These are phyloP conservation scores for Ajuga chamaepitys DNA, from an alignment of 257 asterid species.

Conservation along the genomic window DNA sequence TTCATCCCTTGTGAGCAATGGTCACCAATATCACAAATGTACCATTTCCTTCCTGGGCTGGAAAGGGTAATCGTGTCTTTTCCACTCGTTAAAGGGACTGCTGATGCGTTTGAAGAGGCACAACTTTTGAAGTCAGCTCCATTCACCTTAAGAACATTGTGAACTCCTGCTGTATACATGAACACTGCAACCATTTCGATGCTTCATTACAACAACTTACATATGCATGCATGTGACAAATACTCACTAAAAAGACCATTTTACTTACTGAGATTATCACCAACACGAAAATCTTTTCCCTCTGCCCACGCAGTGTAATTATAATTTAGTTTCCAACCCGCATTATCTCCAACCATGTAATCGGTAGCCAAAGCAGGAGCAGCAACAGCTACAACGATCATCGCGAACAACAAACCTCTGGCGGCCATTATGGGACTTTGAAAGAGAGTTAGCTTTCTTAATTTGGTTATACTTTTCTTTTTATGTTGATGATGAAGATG, in stretches of 20 bases:
- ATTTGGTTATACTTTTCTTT: too few species aligned
- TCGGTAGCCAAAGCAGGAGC: constrained; percentile 27
- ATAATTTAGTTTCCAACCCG: constrained; percentile 30
- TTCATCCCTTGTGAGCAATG: constrained; percentile 35
- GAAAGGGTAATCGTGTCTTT: constrained; percentile 18
- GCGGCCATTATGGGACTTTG: constrained; percentile 22
- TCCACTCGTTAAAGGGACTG: constrained; percentile 1
- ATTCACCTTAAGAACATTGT: not conserved
- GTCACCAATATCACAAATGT: constrained; percentile 13
- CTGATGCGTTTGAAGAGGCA: not conserved
- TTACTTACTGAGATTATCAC: constrained; percentile 21
- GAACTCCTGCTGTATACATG: not conserved
- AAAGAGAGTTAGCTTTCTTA: too few species aligned
- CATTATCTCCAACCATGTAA: constrained; percentile 31
- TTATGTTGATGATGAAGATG: too few species aligned
- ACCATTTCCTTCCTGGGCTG: constrained; percentile 33
- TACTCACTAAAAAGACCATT: too few species aligned
- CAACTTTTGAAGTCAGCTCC: not conserved
- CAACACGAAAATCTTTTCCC: constrained; percentile 20
- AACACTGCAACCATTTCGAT: not conserved
- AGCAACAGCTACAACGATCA: constrained; percentile 1
- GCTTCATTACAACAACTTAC: too few species aligned
- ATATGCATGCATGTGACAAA: too few species aligned
- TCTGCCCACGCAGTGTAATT: constrained; percentile 33
- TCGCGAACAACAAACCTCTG: constrained; percentile 17